Evolutionary conservation across 2,329 filamentous ascomycete genomes (phyloP).

Genomic region (Colletotrichum sp.): DNA sequence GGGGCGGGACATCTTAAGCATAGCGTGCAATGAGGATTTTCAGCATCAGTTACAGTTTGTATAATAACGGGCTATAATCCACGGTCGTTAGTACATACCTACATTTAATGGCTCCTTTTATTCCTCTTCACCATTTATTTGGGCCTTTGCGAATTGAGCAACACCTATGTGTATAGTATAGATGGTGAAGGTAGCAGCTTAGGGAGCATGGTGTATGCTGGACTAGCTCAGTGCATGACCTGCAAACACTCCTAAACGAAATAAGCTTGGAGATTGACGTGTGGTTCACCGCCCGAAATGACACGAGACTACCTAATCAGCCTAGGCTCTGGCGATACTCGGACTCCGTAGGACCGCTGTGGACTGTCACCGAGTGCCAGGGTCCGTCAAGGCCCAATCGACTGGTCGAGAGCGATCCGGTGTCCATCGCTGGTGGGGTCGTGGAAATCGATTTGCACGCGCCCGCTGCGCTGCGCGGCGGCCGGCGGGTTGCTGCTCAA

Average conservation of each 20-base stretch:
- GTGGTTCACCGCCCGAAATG: neutral
- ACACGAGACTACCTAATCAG: neutral
- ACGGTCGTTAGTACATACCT: conserved; percentile 24
- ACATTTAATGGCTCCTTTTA: conserved; percentile 19
- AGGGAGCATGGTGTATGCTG: neutral
- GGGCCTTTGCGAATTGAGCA: neutral
- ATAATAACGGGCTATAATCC: conserved; percentile 25
- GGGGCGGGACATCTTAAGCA: conserved; percentile 30
- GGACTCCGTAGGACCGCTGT: neutral
- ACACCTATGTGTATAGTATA: neutral
- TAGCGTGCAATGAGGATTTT: conserved; percentile 30
- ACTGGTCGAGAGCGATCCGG: neutral
- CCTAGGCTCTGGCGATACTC: neutral
- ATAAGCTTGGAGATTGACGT: neutral
- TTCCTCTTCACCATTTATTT: neutral
- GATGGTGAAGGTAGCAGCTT: neutral
- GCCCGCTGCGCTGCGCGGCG: neutral
- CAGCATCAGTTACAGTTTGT: conserved; percentile 27
- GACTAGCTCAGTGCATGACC: neutral
- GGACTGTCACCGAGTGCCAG: conserved; percentile 3
- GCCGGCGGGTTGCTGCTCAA: neutral
- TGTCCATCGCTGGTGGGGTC: neutral
- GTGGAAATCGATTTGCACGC: neutral
- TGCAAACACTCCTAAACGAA: neutral
- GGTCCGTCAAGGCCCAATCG: neutral